Evolutionary conservation across 441 rosid species (phyloP).

Genomic region (Kokia cookei): DNA sequence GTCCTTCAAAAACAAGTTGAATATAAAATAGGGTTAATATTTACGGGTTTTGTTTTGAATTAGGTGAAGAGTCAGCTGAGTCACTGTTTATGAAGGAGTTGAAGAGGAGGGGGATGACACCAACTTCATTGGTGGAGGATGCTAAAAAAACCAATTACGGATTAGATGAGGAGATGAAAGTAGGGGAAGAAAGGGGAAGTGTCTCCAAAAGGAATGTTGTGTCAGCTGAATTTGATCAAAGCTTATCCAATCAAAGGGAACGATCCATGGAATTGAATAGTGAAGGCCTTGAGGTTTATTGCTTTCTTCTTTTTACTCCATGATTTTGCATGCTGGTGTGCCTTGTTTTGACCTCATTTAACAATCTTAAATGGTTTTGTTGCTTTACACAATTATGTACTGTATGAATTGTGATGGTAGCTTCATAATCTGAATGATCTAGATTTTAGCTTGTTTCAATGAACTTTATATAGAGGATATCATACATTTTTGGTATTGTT

Average conservation of each 20-base stretch:
- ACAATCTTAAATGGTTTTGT: neutral
- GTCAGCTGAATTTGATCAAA: conserved; percentile 54
- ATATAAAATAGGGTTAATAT: neutral
- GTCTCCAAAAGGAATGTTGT: conserved; percentile 54
- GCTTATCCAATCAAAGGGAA: conserved; percentile 77
- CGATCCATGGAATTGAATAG: conserved; percentile 83
- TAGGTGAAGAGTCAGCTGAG: conserved; percentile 93
- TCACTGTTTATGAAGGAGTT: conserved; percentile 92
- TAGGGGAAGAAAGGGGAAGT: conserved; percentile 38
- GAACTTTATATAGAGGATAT: neutral
- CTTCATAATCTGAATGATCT: neutral
- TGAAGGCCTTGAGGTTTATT: conserved; percentile 91
- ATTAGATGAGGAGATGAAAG: conserved; percentile 41
- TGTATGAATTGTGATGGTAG: neutral
- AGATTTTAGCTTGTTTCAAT: neutral
- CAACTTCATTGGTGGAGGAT: conserved; percentile 82
- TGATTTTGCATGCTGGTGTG: neutral
- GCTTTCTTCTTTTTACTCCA: neutral
- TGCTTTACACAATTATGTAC: neutral
- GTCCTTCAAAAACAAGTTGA: neutral
- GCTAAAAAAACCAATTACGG: conserved; percentile 34
- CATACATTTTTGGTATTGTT: neutral
- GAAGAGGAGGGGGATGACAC: conserved; percentile 90
- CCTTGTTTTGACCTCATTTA: neutral
- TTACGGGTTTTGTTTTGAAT: neutral